Base-by-base conservation (phyloP, 768 basidiomycete species). In the Boletus sensibilis region DNA sequence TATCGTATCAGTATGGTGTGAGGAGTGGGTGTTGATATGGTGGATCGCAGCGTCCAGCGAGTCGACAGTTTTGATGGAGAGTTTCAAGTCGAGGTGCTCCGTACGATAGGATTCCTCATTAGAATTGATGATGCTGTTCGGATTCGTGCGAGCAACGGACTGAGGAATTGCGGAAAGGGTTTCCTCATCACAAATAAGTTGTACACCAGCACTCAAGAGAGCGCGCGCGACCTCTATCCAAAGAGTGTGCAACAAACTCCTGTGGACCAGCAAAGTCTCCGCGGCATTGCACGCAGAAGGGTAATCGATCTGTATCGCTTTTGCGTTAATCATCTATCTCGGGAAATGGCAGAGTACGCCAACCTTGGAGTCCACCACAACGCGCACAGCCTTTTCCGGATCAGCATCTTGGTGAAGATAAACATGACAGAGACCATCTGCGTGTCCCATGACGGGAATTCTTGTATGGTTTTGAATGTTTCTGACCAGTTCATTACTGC, bases 391-490 rank as follows among this genome's bases (percentile, higher is more conserved):
- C 70, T 94, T 98, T 55, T 85, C 81, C 38, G 76, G 64, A 61
- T 90, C 83, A 0, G 95, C 95, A 29, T 79, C 77, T 63, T 90
- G 86, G 71, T 99, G 96, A 6, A 99, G 74, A 70, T 87, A 98
- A 6, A 97, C 84, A 20, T 86, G 83, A 71, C 97, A 99, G 10
- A 98, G 75, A 2, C 97, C 97, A 72, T 99, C 97, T 8, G 97
- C 95, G 67, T 99, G 97, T 1, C 97, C 97, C 94, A 99, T 98
- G 42, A 99, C 97, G 2, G 97, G 89, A 57, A 99, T 98, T 56
- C 89, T 80, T 0, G 96, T 97, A 60, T 78, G 84, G 55, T 90
- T 88, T 70, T 98, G 93, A 56, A 99, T 97, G 70, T 78, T 89
- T 63, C 76, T 80, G 27, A 98, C 97, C 13, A 99, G 84, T 59